A percentile compares a stretch with the other conserved stretches of the same genome.
Conservation (phyloP, 257 asterid species). For the Osmanthus fragrans region DNA sequence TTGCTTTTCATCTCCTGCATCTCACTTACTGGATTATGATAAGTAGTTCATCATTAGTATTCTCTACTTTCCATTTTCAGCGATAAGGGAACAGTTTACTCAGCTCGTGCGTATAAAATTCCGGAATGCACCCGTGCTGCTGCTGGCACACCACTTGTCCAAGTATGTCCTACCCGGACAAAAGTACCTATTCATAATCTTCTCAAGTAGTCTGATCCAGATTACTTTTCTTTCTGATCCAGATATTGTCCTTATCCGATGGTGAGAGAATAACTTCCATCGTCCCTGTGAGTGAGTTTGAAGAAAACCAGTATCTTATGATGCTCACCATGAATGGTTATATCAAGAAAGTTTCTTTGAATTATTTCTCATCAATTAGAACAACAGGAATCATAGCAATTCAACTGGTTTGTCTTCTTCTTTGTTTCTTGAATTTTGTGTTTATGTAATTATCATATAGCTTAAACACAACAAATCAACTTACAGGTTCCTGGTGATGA, state of each 20-base stretch:
- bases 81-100: constrained; percentile 90
- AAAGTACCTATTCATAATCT: constrained; percentile 15
- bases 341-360: constrained; percentile 84
- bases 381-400: constrained; percentile 95
- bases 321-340: constrained; percentile 96
- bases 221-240: constrained; percentile 30
- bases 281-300: constrained; percentile 90
- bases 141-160: constrained; percentile 93
- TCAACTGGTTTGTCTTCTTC: constrained; percentile 73
- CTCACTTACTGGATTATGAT: not conserved
- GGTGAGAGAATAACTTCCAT: constrained; percentile 98
- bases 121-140: constrained; percentile 96
- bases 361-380: constrained; percentile 89
- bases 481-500: constrained; percentile 95
- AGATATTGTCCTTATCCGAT: constrained; percentile 86
- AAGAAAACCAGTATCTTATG: constrained; percentile 75
- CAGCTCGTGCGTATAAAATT: constrained; percentile 84
- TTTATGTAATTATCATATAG: constrained; percentile 8
- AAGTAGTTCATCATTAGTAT: constrained; percentile 2
- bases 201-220: not conserved
- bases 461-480: constrained; percentile 25
- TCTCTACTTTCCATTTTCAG: constrained; percentile 41
- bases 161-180: constrained; percentile 48
- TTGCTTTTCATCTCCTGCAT: not conserved
- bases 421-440: constrained; percentile 25